Base-by-base conservation (phyloP, 306 rosid genomes). In the Styphnolobium japonicum region DNA sequence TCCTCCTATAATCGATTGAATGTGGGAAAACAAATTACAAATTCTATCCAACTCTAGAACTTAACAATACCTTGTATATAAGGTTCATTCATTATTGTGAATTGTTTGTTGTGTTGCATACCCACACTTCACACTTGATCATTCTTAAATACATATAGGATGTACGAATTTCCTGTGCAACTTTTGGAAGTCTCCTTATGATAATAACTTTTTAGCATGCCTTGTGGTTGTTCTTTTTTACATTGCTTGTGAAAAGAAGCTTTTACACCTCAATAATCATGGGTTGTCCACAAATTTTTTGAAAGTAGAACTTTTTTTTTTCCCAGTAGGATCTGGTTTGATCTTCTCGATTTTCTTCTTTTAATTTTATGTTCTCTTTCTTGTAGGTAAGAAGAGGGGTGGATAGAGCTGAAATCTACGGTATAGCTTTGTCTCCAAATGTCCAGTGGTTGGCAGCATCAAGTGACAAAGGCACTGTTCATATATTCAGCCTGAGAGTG, bases 391-490 rank as follows among this genome's bases (percentile, higher is more conserved):
- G 99, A 74, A 91, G 99, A 85, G 99, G 98, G 42, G 89, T 85
- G 66, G 97, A 93, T 81, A 90, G 91, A 88, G 99, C 98, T 49
- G 98, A 91, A 71, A 91, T 95, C 79, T 87, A 84, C 86, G 87
- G 98, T 66, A 89, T 95, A 83, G 89, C 96, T 21, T 86, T 95
- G 39, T 92, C 98, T 36, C 85, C 94, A 64, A 91, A 91, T 86
- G 96, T 89, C 80, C 98, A 91, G 83, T 95, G 98, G 99, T 76
- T 95, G 88, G 99, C 98, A 66, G 90, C 81, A 49, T 92, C 99
- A 71, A 95, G 99, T 81, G 99, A 93, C 80, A 93, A 91, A 83
- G 99, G 98, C 46, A 95, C 98, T 6, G 90, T 93, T 70, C 99
- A 95, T 73, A 67, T 95, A 85, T 95, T 93, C 86, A 83, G 94